phyloP scores from a whole-genome alignment of 306 rosid species.

The Lablab purpureus region DNA sequence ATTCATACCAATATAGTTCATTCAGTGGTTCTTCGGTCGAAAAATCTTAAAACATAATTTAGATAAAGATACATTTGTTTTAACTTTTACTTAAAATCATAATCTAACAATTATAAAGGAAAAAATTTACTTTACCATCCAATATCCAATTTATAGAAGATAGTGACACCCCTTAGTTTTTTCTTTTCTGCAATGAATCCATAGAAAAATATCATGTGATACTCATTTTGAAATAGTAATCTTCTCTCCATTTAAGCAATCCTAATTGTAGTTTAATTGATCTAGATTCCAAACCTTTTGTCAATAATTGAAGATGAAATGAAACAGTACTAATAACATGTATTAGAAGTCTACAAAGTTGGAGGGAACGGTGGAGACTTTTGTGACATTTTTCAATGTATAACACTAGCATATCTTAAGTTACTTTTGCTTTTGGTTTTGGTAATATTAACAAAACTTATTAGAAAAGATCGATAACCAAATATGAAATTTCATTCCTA shows the following conservation, averaged over 20 bases:
- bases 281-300: neutral
- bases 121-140: neutral
- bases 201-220: neutral
- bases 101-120: too few species aligned
- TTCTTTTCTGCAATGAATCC: neutral
- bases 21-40: neutral
- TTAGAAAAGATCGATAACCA: neutral
- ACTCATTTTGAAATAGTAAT: neutral
- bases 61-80: too few species aligned
- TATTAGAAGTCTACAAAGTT: constrained; percentile 13
- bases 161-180: neutral
- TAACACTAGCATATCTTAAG: neutral
- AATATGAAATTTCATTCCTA: neutral
- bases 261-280: neutral
- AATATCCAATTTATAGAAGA: too few species aligned
- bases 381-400: neutral
- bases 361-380: constrained; percentile 29
- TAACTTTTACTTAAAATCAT: neutral
- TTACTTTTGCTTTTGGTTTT: neutral
- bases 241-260: neutral
- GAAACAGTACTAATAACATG: neutral
- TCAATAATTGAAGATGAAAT: constrained; percentile 9
- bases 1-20: neutral
- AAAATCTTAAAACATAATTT: neutral
- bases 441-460: too few species aligned